A percentile compares a stretch with the other conserved stretches of the same genome.
These are phyloP conservation scores for Leishmania braziliensis DNA, from an alignment of 208 protist genomes.

Conservation along the genomic window DNA sequence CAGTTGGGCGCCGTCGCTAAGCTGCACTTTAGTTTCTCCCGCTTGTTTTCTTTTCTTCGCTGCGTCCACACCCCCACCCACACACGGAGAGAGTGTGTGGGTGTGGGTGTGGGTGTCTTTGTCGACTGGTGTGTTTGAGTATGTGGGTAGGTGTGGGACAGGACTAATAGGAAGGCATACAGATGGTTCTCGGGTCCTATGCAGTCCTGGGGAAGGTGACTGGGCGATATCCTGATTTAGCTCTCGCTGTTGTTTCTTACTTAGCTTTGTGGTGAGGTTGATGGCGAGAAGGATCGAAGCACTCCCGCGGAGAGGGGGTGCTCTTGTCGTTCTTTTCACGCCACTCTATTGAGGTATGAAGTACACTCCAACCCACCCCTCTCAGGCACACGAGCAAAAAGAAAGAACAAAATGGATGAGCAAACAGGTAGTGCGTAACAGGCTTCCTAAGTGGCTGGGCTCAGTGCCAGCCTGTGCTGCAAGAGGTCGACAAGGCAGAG, in stretches of 20 bases:
- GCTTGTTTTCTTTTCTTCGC: constrained; percentile 6
- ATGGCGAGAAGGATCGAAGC: background rate
- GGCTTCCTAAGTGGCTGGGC: background rate
- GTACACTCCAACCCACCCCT: background rate
- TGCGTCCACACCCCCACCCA: background rate
- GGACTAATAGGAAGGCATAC: background rate
- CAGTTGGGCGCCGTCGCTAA: background rate
- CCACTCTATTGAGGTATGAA: background rate
- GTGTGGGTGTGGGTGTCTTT: background rate
- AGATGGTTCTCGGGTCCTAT: background rate
- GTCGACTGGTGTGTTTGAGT: constrained; percentile 11
- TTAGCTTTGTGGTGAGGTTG: background rate
- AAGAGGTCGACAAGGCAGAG: background rate
- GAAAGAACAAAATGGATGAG: background rate
- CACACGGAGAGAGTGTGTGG: too few species aligned
- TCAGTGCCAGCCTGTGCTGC: background rate
- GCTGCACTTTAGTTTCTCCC: background rate
- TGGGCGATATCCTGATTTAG: background rate
- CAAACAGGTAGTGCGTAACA: background rate
- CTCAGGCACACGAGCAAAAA: background rate
- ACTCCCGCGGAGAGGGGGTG: background rate
- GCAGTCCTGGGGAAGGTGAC: background rate
- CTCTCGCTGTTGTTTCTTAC: background rate
- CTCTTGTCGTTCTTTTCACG: background rate
- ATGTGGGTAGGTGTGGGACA: too few species aligned